Evolutionary conservation across 1,284 basidiomycete genomes (phyloP), one percentile per base, ranked within the genome.

Genomic region (Cryptococcus sp.): DNA sequence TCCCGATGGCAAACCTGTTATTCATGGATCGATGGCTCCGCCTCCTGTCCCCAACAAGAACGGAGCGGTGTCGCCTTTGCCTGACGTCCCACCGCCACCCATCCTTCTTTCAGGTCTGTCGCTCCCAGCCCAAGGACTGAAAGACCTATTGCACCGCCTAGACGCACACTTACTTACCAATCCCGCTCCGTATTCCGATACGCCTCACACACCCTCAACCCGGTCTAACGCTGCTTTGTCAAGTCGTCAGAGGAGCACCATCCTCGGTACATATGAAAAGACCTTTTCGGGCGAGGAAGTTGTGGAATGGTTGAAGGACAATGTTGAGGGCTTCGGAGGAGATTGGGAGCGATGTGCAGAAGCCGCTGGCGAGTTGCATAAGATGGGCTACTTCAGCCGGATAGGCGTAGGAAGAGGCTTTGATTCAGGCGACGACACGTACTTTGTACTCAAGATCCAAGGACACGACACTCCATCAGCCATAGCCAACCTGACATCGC

Each of bases 181-280:
- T 42, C 67, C 71, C 5, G 73, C 78, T 1, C 71, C 74, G 1
- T 70, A 69, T 48, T 68, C 72, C 27, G 71, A 69, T 22, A 60
- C 66, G 4, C 61, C 65, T 42, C 62, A 57, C 38, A 53, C 64
- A 4, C 54, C 56, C n/a, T 60, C 62, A 86, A 89, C 50, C 83
- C 85, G 50, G 77, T 81, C 22, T 85, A 90, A 73, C 40, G 72
- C 80, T 87, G 58, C 85, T 81, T 48, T 82, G 87, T 60, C 85
- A 84, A 60, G 81, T 85, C 38, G 84, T 88, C 59, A 87, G 85
- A 64, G 70, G 51, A 87, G 90, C 79, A 88, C 91, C 0, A 81
- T 94, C 22, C 77, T 94, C n/a, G 91, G 91, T 25, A 90, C 91
- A 75, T 93, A 93, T 68, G 85, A 87, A 46, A 88, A 90, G 65